Percentiles rank a stretch among this genome's conserved stretches.
These are phyloP conservation scores for Colletotrichum camelliae DNA, from an alignment of 2,329 filamentous ascomycete genomes.

Conservation along the genomic window DNA sequence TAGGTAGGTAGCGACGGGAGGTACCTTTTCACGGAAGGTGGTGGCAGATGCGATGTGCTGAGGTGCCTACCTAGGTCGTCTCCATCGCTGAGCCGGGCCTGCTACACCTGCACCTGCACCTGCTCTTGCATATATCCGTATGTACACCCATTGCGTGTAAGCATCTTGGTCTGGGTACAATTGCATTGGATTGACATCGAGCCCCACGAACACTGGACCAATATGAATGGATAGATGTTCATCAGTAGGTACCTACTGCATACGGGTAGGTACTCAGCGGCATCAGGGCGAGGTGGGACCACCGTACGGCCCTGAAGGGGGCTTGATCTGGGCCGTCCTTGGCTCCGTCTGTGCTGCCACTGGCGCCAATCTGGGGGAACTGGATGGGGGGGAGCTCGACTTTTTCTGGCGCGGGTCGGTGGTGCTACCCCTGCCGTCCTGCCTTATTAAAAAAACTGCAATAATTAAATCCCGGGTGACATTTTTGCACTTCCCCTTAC, in stretches of 20 bases:
- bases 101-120: background rate
- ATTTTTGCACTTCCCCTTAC: conserved; percentile 24
- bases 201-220: background rate
- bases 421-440: conserved; percentile 22
- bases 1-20: background rate
- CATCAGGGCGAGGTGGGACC: conserved; percentile 11
- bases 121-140: background rate
- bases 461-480: conserved; percentile 22
- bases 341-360: conserved; percentile 22
- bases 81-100: background rate
- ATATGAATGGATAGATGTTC: background rate
- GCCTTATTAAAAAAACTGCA: conserved; percentile 24
- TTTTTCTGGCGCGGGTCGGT: conserved; percentile 13
- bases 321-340: conserved; percentile 20
- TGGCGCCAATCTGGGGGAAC: conserved; percentile 22
- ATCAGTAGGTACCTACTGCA: background rate
- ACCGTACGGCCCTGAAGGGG: conserved; percentile 11
- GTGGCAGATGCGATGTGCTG: background rate
- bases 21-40: background rate
- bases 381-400: conserved; percentile 9
- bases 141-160: background rate
- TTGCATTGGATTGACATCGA: background rate
- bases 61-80: background rate
- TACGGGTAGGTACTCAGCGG: background rate
- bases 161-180: background rate